Base-by-base conservation (phyloP, 352 stramenopile species). In the Phytopythium litorale region DNA sequence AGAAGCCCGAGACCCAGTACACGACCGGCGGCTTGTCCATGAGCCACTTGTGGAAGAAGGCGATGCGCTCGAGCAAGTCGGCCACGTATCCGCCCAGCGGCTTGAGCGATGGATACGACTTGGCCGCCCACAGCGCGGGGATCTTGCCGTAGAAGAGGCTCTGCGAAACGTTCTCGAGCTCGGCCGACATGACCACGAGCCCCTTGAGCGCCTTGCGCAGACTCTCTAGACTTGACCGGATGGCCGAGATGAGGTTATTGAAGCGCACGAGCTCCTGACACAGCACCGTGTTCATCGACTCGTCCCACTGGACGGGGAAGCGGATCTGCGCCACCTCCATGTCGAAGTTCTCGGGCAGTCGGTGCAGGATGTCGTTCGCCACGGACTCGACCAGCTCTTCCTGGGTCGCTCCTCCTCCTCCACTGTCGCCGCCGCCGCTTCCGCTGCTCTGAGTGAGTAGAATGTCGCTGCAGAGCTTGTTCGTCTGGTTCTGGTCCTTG, bases 1-100 rank as follows among this genome's bases (percentile, higher is more conserved):
- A 98, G 69, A 98, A 98, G 1, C 94, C 92, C 21, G 83, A 96
- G 58, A 98, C 85, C 95, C 94, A 98, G 70, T 96, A 98, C 9
- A 97, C 83, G 11, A 80, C 71, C 5, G 93, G 94, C 15, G 91
- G 78, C 21, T 88, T 91, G 56, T 93, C 77, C 32, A 97, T 68
- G 9, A 98, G 68, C 95, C 95, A 98, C 51, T 86, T 83, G 63
- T 76, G 77, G 55, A 98, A 96, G 59, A 98, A 98, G 7, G 73
- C 56, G 51, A 98, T 89, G 18, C 95, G 87, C 58, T 96, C 88
- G 48, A 98, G 68, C 32, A 98, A 67, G 55, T 98, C 95, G 28
- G 72, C 87, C 56, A 97, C 85, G 70, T 98, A 98, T 66, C 85
- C 91, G 12, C 75, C 78, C 12, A 98, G 67, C 8, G 96, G 96